Base-by-base conservation (phyloP, 208 protist species). In the Eutreptiella sp. region DNA sequence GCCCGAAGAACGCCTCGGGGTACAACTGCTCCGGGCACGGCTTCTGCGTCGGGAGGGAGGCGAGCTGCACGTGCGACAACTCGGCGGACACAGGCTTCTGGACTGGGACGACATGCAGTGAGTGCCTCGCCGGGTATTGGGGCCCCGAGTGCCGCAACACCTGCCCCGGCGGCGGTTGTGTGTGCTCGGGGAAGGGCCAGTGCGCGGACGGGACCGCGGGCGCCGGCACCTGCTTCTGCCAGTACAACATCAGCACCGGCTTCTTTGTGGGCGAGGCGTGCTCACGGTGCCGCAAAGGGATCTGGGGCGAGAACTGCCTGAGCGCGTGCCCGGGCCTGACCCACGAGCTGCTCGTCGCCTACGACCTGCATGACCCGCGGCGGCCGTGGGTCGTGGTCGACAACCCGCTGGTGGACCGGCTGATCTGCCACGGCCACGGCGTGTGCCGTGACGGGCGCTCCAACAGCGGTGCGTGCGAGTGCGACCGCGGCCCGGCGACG, bases 81-180 rank as follows among this genome's bases (percentile, higher is more conserved):
- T n/a, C 9, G 9, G 50, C n/a, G 50, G 39, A 9, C 31, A 23
- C 7, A 28, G 43, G 43, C 19, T 48, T 28, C 43, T 48, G 43
- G 43, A 48, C 16, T 7, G 43, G 58, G 4, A 52, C 21, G n/a
- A 21, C 16, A 5, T 64, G 58, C 50, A 62, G 4, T 5, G 28
- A 41, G 27, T 64, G 58, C 46, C 11, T 7, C 7, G 58, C 59
- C 23, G 58, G 58, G 4, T 64, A 47, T 50, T 9, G 59, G 21
- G 58, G 58, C 19, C 42, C 50, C 50, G 48, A 64, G 29, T 64
- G 58, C 34, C 16, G 19, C 14, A 9, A 24, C 7, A 16, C 16
- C 50, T 57, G 50, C 19, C 50, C 50, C 14, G 16, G 34, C 39
- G 50, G 31, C n/a, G 50, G 50, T 11, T 9, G 9, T 53, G 39